These are phyloP conservation scores for Eucommia ulmoides DNA, from an alignment of 257 asterid genomes.

Conservation along the genomic window DNA sequence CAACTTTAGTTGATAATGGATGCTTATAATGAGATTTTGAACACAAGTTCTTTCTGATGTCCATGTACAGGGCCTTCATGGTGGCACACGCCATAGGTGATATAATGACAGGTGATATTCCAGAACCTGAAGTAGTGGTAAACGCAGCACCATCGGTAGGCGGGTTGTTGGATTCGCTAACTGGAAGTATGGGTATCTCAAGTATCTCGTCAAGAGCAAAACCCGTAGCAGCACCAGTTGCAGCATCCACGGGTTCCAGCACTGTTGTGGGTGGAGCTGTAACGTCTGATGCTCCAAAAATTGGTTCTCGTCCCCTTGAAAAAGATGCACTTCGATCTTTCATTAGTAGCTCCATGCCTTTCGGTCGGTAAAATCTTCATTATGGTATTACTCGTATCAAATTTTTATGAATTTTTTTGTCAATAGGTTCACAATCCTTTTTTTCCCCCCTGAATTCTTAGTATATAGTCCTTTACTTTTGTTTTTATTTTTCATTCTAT, in stretches of 20 bases:
- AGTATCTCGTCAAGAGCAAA: slow-evolving; percentile 75
- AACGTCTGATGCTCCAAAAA: slow-evolving; percentile 54
- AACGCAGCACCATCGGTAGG: slow-evolving; percentile 83
- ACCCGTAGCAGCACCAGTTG: slow-evolving; percentile 69
- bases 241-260: slow-evolving; percentile 64
- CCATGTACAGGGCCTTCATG: slow-evolving; percentile 48
- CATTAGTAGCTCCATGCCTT: slow-evolving; percentile 83
- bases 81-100: slow-evolving; percentile 84
- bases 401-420: too few species aligned
- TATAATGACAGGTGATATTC: slow-evolving; percentile 55
- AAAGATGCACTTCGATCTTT: slow-evolving; percentile 78
- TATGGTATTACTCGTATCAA: slow-evolving; percentile 12
- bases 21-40: too few species aligned
- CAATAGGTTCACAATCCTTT: too few species aligned
- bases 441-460: too few species aligned
- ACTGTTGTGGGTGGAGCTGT: slow-evolving; percentile 51
- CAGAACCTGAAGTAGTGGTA: slow-evolving; percentile 82
- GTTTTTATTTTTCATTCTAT: too few species aligned
- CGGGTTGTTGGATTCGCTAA: slow-evolving; percentile 87
- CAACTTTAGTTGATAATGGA: too few species aligned
- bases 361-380: slow-evolving; percentile 58
- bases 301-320: slow-evolving; percentile 78
- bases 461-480: too few species aligned
- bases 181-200: slow-evolving; percentile 88
- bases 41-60: slow-evolving; percentile 6